Evolutionary conservation across 2,329 filamentous ascomycete species (phyloP).

Genomic region (Alternaria rosae): DNA sequence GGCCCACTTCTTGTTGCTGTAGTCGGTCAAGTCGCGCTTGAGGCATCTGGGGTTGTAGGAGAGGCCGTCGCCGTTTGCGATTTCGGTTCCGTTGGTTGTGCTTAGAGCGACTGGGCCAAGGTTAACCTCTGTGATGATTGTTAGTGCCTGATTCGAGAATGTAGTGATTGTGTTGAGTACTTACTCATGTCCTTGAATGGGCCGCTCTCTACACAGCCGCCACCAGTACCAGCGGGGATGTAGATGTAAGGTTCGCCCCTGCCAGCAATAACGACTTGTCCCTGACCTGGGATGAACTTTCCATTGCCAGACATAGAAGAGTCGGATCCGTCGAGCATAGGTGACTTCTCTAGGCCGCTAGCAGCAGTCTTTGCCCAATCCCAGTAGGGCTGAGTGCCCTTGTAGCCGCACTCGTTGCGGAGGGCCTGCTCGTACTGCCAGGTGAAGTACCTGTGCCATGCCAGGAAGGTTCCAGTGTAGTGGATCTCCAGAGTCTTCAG

Average conservation of each 20-base stretch:
- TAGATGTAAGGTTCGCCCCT: constrained; percentile 34
- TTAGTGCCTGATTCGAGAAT: background rate
- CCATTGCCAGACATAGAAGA: constrained; percentile 59
- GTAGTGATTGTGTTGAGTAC: background rate
- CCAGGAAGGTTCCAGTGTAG: constrained; percentile 40
- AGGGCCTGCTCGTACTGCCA: constrained; percentile 53
- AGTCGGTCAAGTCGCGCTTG: constrained; percentile 32
- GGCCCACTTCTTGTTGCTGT: constrained; percentile 31
- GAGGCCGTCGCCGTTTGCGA: constrained; percentile 34
- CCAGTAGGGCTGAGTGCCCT: constrained; percentile 57
- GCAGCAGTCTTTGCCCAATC: constrained; percentile 61
- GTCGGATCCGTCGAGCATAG: constrained; percentile 64
- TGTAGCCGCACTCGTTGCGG: constrained; percentile 53
- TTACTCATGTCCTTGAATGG: constrained; percentile 57
- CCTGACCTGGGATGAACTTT: constrained; percentile 38
- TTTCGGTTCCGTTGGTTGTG: constrained; percentile 26
- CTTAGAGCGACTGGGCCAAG: constrained; percentile 23
- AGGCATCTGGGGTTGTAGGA: constrained; percentile 38
- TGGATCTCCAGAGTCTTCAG: constrained; percentile 46
- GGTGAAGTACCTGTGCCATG: constrained; percentile 53
- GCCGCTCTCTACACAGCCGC: constrained; percentile 61
- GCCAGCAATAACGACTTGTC: constrained; percentile 31
- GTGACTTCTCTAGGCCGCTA: constrained; percentile 53
- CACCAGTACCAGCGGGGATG: constrained; percentile 60
- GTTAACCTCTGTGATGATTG: constrained; percentile 15